Evolutionary conservation across 2,329 filamentous ascomycete genomes (phyloP), one percentile per base, ranked within the genome.

Genomic region (Colletotrichum siamense): DNA sequence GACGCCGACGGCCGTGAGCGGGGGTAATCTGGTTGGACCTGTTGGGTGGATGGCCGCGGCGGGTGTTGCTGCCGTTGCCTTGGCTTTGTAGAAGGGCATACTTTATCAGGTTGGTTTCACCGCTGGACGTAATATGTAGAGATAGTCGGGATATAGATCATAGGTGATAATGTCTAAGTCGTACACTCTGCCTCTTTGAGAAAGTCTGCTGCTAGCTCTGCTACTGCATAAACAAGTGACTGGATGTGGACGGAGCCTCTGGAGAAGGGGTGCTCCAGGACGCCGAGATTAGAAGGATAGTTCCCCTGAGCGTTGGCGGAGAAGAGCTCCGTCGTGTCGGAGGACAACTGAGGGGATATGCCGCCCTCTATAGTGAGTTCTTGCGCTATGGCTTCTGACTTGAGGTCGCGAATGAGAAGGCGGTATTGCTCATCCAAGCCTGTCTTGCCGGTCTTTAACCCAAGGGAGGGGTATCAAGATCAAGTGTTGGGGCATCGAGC

Each of bases 201-300:
- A 15, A 77, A 65, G 12, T 73, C 69, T 8, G 75, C 69, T 4
- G 76, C 82, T 39, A 81, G 81, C 62, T 84, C 82, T 0, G 84
- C 85, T 15, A 86, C 82, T 5, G 83, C 84, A 64, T 85, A 86
- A 0, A 85, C 80, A 0, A 84, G 82, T 1, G 81, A 80, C 57
- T 83, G 82, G 2, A 83, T 80, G 61, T 78, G 75, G 8, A 78
- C 55, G 3, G 64, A 59, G 26, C 72, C 75, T 16, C 77, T 67
- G 3, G 71, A 75, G 4, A 77, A 49, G 24, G 77, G 75, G 26
- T 78, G 77, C 22, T 78, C 57, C 2, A 78, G 70, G 16, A 77
- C 74, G 6, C 74, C 70, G 18, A 77, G 55, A 9, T 75, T 28
- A 10, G 77, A 75, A 22, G 77, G 59, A 32, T 63, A 78, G 39